Evolutionary conservation across 495 filamentous ascomycete species (phyloP).

Genomic region (Penicillium chermesinum): DNA sequence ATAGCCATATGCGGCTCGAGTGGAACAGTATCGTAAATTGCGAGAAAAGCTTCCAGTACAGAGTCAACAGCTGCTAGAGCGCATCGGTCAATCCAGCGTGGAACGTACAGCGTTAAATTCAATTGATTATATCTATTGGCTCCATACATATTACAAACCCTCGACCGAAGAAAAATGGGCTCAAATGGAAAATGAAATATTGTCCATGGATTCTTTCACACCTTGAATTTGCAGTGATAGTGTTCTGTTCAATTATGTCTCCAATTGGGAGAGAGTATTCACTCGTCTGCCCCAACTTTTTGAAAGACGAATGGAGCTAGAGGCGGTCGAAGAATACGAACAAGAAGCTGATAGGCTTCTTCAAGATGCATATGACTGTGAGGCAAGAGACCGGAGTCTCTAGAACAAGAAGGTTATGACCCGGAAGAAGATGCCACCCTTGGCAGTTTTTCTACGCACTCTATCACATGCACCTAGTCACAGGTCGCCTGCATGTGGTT

Average conservation of each 20-base stretch:
- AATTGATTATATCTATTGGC: slow-evolving; percentile 1
- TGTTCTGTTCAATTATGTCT: slow-evolving; percentile 5
- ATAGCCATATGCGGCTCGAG: too few relatives aligned
- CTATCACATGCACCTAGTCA: too few relatives aligned
- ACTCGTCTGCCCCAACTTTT: background rate
- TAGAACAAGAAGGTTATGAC: slow-evolving; percentile 4
- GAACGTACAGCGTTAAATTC: background rate
- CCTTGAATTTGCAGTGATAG: slow-evolving; percentile 1
- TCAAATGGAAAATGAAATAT: background rate
- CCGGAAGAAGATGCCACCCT: slow-evolving; percentile 7
- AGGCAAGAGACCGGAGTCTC: background rate
- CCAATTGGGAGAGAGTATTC: slow-evolving; percentile 7
- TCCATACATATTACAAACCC: slow-evolving; percentile 7
- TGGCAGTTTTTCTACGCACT: too few relatives aligned
- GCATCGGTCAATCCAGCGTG: background rate
- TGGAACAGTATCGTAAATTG: too few relatives aligned
- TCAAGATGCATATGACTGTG: slow-evolving; percentile 1
- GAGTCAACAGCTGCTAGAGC: slow-evolving; percentile 2
- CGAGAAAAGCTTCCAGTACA: slow-evolving; percentile 1
- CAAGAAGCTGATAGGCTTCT: background rate
- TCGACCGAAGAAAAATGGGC: background rate
- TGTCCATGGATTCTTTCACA: background rate
- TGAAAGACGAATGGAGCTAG: background rate
- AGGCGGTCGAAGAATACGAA: background rate
- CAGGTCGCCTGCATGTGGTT: slow-evolving; percentile 4